Evolutionary conservation across 2,329 filamentous ascomycete species (phyloP), one percentile per base, ranked within the genome.

Genomic region (Aspergillus floridensis): DNA sequence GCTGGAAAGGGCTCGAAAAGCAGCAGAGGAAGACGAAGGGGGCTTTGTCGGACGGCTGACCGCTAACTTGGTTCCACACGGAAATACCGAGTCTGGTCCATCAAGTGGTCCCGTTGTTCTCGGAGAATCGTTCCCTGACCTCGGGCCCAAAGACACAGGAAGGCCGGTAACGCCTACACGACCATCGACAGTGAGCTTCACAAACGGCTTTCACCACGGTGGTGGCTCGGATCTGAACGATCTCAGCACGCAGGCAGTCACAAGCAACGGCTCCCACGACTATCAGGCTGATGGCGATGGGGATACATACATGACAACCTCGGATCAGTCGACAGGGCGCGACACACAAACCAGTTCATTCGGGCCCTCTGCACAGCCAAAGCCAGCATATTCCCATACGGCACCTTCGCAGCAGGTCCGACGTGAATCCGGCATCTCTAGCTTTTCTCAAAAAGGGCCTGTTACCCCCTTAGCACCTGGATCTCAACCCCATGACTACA

Each of bases 61-160:
- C 78, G 66, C 81, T 1, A 66, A 82, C 12, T 84, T 87, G 65
- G 71, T 85, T 31, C 72, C 75, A 1, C 83, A 84, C 59, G 71
- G 70, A 1, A 81, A 82, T 60, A 81, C 81, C 58, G 82, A 86
- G 54, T 82, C 83, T 1, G 80, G 81, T 59, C 67, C 66, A 14
- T 72, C 74, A 10, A 74, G 74, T 44, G 82, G 84, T 0, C 82
- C 85, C 2, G 78, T 88, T 44, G 82, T 81, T 0, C 79, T 92
- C 4, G 89, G 88, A 16, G 88, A 89, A 61, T 79, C 82, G 16
- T 79, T 92, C 31, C 84, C 87, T 31, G 83, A 83, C 50, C 76
- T 74, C 66, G 70, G 69, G 24, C 70, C 73, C 5, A 84, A 83
- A 57, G 74, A 70, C 76, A 83, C 71, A 66, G 80, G 63, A 65